Conservation (phyloP, 345 rosid genomes). For the Salix viminalis region DNA sequence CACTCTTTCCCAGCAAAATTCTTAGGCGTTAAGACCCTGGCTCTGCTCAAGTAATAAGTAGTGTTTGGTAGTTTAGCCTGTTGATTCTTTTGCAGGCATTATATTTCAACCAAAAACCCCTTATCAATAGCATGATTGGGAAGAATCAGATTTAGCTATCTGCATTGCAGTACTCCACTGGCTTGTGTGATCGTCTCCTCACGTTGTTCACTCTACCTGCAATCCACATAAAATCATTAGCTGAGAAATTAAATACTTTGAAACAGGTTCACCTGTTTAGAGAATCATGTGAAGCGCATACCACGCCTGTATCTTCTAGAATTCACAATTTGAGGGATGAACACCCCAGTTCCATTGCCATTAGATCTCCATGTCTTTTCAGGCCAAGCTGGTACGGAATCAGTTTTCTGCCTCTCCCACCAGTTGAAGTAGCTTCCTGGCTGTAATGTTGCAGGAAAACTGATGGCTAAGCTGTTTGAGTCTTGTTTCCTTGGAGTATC, state of each 20-base stretch:
- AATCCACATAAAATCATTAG: neutral
- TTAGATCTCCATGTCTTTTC: constrained; percentile 21
- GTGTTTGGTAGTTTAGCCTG: no score
- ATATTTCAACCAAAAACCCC: neutral
- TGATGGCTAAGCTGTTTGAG: neutral
- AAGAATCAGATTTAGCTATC: neutral
- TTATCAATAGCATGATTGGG: neutral
- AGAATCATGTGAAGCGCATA: neutral
- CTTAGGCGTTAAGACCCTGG: no score
- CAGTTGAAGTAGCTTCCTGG: constrained; percentile 28
- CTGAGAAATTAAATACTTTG: neutral
- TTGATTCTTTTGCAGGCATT: neutral
- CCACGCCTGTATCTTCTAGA: constrained; percentile 21
- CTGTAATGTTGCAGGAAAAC: constrained; percentile 13
- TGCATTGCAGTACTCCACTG: neutral
- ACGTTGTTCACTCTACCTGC: constrained; percentile 24
- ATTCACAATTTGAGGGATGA: constrained; percentile 38
- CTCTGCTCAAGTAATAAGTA: no score
- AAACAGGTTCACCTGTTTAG: neutral
- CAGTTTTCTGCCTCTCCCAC: constrained; percentile 10
- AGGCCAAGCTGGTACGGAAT: constrained; percentile 25
- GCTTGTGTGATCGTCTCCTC: constrained; percentile 16
- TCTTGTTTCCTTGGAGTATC: neutral
- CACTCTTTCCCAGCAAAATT: no score
- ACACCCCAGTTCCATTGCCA: constrained; percentile 50